Evolutionary conservation across 495 filamentous ascomycete genomes (phyloP), one percentile per base, ranked within the genome.

Genomic region (Extremus antarcticus): DNA sequence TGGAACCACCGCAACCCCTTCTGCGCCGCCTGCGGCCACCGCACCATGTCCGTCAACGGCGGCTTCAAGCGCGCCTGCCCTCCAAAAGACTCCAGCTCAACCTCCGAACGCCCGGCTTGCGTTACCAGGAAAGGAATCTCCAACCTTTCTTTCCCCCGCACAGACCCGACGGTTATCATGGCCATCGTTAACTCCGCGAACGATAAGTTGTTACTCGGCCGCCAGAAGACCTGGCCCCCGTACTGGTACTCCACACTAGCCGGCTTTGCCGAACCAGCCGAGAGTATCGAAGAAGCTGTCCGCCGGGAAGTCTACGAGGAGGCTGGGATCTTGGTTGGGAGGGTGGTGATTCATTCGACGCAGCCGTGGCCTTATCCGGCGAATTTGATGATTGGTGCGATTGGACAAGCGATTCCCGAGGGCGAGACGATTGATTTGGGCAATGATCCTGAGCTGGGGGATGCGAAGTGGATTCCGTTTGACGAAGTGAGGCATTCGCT

Each of bases 271-370:
- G 92, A 98, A 69, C 92, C 92, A 7, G 94, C 86, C 1, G 92
- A 98, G 74, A 86, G 81, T 10, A 84, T 97, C 54, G 94, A 97
- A 65, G 94, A 96, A 69, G 90, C 92, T 3, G 91, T 97, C 0
- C 81, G 94, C 0, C 77, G 92, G 49, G 94, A 98, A 70, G 89
- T 95, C 0, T 97, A 89, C 88, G 92, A 98, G 65, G 92, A 98
- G 67, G 80, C 84, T 41, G 92, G 92, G 2, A 87, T 97, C 16
- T 75, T 71, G 8, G 78, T 95, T 1, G 90, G 88, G 8, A 78
- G 91, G 1, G 94, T 98, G 16, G 79, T 95, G 0, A 84, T 98
- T 52, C 91, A 98, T 64, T 87, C 82, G 21, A 89, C 89, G 53
- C 92, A 98, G 72, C 92, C 92, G 8, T 90, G 87, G 86, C 86